These are phyloP conservation scores for Neonectria ditissima DNA, from an alignment of 2,329 filamentous ascomycete genomes.

Conservation along the genomic window DNA sequence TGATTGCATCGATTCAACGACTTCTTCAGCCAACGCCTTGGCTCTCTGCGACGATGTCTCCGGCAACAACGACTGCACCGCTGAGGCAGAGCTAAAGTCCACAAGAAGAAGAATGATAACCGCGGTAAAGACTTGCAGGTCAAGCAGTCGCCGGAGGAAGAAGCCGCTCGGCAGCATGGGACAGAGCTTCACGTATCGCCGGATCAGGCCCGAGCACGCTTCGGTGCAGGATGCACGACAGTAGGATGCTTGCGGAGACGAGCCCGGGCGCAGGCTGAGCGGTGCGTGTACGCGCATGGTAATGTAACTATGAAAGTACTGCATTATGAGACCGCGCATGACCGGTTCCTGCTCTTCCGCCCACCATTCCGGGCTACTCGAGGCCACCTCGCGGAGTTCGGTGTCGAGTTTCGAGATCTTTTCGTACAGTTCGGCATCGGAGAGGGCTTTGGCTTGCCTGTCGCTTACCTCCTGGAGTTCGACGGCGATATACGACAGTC, in stretches of 20 bases:
- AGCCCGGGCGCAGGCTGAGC: background rate
- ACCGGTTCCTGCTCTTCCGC: background rate
- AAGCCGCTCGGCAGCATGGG: background rate
- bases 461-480: background rate
- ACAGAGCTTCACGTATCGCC: background rate
- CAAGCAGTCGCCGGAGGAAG: background rate
- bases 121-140: background rate
- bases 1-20: background rate
- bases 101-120: background rate
- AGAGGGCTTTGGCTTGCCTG: background rate
- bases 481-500: background rate
- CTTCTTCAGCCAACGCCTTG: conserved; percentile 1
- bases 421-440: background rate
- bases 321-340: background rate
- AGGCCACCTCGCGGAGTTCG: background rate
- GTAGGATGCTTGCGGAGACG: background rate
- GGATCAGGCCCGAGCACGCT: background rate
- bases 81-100: background rate
- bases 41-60: background rate
- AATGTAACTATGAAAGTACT: background rate
- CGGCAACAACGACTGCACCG: background rate
- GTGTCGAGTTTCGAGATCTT: background rate
- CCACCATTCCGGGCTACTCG: background rate
- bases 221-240: background rate
- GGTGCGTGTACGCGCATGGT: background rate